phyloP scores from a whole-genome alignment of 352 stramenopile genomes.

The Pythium brassicae region DNA sequence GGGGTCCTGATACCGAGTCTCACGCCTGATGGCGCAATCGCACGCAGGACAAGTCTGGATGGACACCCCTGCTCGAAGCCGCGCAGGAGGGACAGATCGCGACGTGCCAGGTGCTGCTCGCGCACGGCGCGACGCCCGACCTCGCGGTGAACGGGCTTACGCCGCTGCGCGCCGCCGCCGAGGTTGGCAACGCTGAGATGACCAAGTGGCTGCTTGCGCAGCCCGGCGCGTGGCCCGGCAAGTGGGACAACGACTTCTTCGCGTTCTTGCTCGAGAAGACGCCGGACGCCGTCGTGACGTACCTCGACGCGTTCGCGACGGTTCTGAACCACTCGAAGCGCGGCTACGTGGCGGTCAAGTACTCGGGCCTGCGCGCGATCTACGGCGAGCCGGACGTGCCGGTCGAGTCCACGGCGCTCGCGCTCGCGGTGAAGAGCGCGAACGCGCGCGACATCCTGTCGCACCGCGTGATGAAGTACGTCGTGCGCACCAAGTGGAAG shows the following conservation, averaged over 20 bases:
- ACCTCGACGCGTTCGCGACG: constrained; percentile 49
- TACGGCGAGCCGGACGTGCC: constrained; percentile 47
- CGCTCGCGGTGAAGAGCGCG: constrained; percentile 30
- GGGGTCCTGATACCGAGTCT: too few species aligned
- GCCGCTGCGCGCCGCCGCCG: constrained; percentile 38
- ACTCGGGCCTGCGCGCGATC: constrained; percentile 34
- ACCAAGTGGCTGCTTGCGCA: constrained; percentile 41
- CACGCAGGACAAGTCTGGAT: constrained; percentile 37
- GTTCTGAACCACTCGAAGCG: constrained; percentile 43
- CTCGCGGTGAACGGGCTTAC: constrained; percentile 32
- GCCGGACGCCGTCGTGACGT: constrained; percentile 28
- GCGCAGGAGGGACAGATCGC: constrained; percentile 50
- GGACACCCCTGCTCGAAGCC: constrained; percentile 59
- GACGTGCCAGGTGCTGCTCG: constrained; percentile 42
- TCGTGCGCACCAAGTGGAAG: constrained; percentile 58
- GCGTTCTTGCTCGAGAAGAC: constrained; percentile 50
- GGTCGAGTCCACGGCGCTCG: constrained; percentile 44
- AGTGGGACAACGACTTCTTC: constrained; percentile 50
- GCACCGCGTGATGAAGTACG: constrained; percentile 50
- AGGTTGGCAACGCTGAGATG: constrained; percentile 56
- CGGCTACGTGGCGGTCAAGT: constrained; percentile 44
- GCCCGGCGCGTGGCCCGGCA: constrained; percentile 27
- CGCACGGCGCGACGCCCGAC: constrained; percentile 34
- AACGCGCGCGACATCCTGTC: constrained; percentile 42
- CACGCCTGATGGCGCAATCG: too few species aligned